Evolutionary conservation across 2,329 filamentous ascomycete genomes (phyloP), one percentile per base, ranked within the genome.

Genomic region (Colletotrichum abscissum): DNA sequence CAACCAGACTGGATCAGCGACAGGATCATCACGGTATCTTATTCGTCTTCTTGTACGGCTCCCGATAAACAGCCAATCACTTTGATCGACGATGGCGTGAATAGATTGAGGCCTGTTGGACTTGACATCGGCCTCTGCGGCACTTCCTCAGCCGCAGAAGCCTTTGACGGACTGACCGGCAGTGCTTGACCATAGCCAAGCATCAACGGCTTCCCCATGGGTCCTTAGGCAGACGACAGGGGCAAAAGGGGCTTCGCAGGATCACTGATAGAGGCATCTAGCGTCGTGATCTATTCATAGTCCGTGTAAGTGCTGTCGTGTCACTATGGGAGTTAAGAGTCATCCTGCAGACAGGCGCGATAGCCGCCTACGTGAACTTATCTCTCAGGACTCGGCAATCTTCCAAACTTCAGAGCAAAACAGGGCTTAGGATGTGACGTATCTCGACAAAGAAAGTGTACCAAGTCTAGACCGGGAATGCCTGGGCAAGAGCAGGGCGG

Each of bases 41-140:
- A 22, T 26, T 54, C n/a, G 22, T 55, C 30, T 5, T 38, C 14
- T 19, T 63, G 26, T 49, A 22, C 46, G 46, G 46, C 14, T 24
- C 30, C 46, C 49, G 28, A 52, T 11, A 9, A 54, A 14, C 28
- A 7, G 9, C 49, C 62, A 64, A 38, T 38, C 49, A 38, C 16
- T 12, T 5, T n/a, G 22, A 19, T 33, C 30, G 14, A 28, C 19
- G 28, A 35, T 35, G 33, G 33, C 30, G 38, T 42, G 63, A 9
- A 26, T 49, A n/a, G 6, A 24, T 35, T 14, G 35, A 11, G 3
- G 30, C 22, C 22, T 54, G 59, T 54, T 72, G 65, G 42, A 55
- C 56, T 35, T 26, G 42, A 22, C 26, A 60, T 63, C 30, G 65
- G 22, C 14, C 52, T 60, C 33, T 72, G 69, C 65, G 65, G 54